phyloP scores from a whole-genome alignment of 495 filamentous ascomycete genomes.

The Trichocladium uniseriatum region DNA sequence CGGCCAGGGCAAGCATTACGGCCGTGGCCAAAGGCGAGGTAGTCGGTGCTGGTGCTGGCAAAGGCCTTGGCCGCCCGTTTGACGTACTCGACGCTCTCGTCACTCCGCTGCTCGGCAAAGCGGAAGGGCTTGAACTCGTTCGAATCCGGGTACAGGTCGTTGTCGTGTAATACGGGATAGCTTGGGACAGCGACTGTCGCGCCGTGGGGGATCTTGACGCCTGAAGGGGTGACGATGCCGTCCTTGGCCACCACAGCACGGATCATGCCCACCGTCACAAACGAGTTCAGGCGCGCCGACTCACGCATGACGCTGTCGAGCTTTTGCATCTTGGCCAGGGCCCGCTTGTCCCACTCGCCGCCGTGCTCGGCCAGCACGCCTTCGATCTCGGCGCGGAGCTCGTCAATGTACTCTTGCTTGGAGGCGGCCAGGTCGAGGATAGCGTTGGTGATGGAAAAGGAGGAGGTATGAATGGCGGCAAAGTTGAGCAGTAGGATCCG shows the following conservation, averaged over 20 bases:
- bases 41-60: conserved; percentile 26
- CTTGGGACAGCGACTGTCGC: conserved; percentile 11
- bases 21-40: conserved; percentile 30
- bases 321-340: conserved; percentile 32
- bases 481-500: conserved; percentile 39
- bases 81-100: conserved; percentile 21
- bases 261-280: conserved; percentile 20
- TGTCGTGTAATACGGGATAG: conserved; percentile 19
- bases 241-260: conserved; percentile 23
- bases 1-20: conserved; percentile 33
- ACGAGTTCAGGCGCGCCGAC: conserved; percentile 26
- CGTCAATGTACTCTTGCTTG: conserved; percentile 36
- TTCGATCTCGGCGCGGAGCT: conserved; percentile 45
- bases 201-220: conserved; percentile 18
- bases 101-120: conserved; percentile 15
- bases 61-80: conserved; percentile 25
- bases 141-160: conserved; percentile 15
- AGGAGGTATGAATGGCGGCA: conserved; percentile 43
- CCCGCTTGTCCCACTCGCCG: conserved; percentile 37
- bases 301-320: conserved; percentile 34
- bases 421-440: conserved; percentile 19
- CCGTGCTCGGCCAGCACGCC: conserved; percentile 22
- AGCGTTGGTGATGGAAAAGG: conserved; percentile 33
- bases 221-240: conserved; percentile 29
- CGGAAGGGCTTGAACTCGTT: conserved; percentile 19